Conservation (phyloP, 352 stramenopile genomes). For the Globisporangium emineosum region DNA sequence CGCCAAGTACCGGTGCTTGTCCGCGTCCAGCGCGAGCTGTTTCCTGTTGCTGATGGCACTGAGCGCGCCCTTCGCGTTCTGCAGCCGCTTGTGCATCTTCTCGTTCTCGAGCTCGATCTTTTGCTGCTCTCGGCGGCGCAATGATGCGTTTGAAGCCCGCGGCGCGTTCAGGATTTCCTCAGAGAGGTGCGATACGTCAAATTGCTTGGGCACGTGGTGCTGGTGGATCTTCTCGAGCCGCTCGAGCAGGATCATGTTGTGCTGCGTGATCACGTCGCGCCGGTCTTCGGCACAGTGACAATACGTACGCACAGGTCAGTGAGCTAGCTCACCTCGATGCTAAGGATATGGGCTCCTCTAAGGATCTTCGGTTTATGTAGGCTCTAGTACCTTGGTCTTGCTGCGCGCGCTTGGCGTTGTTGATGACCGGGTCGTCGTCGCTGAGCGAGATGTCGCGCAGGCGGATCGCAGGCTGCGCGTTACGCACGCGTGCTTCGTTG, state of each 20-base stretch:
- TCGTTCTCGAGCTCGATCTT: slow-evolving; percentile 49
- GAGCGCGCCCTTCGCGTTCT: slow-evolving; percentile 28
- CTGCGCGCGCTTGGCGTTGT: slow-evolving; percentile 55
- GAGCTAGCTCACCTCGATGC: not conserved
- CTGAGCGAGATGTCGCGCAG: slow-evolving; percentile 26
- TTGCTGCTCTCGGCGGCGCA: slow-evolving; percentile 37
- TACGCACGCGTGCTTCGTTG: slow-evolving; percentile 41
- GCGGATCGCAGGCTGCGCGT: slow-evolving; percentile 40
- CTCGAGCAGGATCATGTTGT: slow-evolving; percentile 48
- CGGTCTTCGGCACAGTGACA: slow-evolving; percentile 29
- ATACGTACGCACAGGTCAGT: not conserved
- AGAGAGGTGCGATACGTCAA: slow-evolving; percentile 55
- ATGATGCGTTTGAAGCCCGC: slow-evolving; percentile 28
- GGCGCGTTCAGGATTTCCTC: slow-evolving; percentile 39
- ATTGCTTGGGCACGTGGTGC: slow-evolving; percentile 47
- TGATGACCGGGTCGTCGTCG: slow-evolving; percentile 25
- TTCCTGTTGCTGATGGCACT: slow-evolving; percentile 41
- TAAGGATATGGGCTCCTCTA: not conserved
- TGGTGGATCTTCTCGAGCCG: slow-evolving; percentile 54
- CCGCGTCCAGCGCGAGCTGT: slow-evolving; percentile 42
- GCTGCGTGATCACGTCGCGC: slow-evolving; percentile 39
- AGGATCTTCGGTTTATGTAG: not conserved
- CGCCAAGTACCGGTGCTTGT: slow-evolving; percentile 41
- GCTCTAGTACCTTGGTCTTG: slow-evolving; percentile 47
- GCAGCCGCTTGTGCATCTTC: slow-evolving; percentile 36